These are phyloP conservation scores for Saccharomyces hybrid DNA, from an alignment of 1,139 yeast genomes.

Conservation along the genomic window DNA sequence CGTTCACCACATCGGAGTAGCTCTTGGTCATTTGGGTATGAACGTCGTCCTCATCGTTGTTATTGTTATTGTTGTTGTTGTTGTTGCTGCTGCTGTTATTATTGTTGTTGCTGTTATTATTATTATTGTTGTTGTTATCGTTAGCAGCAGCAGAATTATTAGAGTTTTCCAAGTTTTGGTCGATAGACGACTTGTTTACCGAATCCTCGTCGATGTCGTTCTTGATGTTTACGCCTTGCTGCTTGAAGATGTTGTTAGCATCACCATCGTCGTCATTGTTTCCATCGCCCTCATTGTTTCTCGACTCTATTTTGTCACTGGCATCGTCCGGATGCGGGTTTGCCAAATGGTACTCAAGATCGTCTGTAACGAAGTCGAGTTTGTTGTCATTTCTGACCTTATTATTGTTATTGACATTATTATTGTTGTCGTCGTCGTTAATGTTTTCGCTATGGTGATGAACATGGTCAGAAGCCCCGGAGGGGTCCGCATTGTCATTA, in stretches of 20 bases:
- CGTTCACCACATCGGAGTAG: conserved; percentile 9
- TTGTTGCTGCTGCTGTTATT: background rate
- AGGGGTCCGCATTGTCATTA: background rate
- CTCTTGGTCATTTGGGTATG: conserved; percentile 4
- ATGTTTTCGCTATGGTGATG: background rate
- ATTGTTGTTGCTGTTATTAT: conserved; percentile 2
- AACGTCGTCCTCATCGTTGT: conserved; percentile 6
- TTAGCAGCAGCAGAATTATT: background rate
- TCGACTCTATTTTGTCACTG: conserved; percentile 1
- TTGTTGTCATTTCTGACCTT: background rate
- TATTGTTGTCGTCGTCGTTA: background rate
- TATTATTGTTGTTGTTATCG: background rate
- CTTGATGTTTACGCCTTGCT: conserved; percentile 4
- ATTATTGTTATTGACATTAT: background rate
- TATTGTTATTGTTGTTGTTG: background rate
- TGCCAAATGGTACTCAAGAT: background rate
- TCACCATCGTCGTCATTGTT: conserved; percentile 1
- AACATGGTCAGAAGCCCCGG: background rate
- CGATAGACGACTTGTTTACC: background rate
- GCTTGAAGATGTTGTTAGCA: conserved; percentile 1
- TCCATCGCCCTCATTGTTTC: background rate
- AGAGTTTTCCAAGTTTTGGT: background rate
- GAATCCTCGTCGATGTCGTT: conserved; percentile 3
- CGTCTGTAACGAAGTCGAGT: background rate
- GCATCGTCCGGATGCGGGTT: background rate